phyloP scores from a whole-genome alignment of 1,139 yeast species.

The Arxiozyma slooffiae region DNA sequence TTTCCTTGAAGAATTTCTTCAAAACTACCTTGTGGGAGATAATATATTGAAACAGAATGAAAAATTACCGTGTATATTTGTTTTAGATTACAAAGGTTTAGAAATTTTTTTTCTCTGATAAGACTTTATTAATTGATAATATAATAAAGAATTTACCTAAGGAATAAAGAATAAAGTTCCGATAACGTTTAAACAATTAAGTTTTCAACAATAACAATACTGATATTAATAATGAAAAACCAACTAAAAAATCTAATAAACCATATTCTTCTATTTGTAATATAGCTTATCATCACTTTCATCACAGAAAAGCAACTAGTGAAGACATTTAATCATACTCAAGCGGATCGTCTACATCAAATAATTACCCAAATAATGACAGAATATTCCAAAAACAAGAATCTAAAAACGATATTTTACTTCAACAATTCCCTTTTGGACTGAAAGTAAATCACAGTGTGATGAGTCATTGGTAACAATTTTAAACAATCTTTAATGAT shows the following conservation, averaged over 20 bases:
- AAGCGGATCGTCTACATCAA: not conserved
- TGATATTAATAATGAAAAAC: not conserved
- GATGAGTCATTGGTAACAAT: constrained; percentile 65
- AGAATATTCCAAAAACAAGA: constrained; percentile 12
- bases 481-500: constrained; percentile 67
- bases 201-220: not conserved
- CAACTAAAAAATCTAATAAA: not conserved
- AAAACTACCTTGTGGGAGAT: constrained; percentile 23
- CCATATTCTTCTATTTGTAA: constrained; percentile 4
- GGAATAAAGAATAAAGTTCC: constrained; percentile 23
- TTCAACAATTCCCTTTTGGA: constrained; percentile 48
- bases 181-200: constrained; percentile 20
- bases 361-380: constrained; percentile 14
- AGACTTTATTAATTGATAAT: constrained; percentile 65
- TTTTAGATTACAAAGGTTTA: constrained; percentile 58
- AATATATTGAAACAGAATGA: constrained; percentile 34
- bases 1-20: constrained; percentile 27
- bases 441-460: constrained; percentile 59
- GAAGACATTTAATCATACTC: constrained; percentile 2
- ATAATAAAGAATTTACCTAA: constrained; percentile 41
- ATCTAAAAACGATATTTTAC: constrained; percentile 17
- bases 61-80: constrained; percentile 50
- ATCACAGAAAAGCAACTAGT: not conserved
- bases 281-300: constrained; percentile 4
- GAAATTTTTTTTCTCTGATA: constrained; percentile 76